Base-by-base conservation (phyloP, 345 rosid species). In the Gynandropsis gynandra region DNA sequence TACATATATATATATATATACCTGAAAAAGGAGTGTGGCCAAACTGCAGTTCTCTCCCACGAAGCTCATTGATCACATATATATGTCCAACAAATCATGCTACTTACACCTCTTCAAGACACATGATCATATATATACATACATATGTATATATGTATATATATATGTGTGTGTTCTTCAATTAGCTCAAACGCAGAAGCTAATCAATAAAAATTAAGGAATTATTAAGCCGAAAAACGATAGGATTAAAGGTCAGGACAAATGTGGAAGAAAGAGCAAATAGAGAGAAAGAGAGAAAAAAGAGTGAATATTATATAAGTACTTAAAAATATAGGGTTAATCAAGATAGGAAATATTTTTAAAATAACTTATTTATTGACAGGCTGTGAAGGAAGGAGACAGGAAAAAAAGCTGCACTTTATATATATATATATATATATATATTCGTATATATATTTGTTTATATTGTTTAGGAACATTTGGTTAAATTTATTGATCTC, bases 371-470 rank as follows among this genome's bases (percentile, higher is more conserved):
- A n/a, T n/a, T n/a, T n/a, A 57, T 69, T 80, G 89, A 81, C 93
- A 87, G 96, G 81, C 83, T 83, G 96, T 79, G 79, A 1, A 71
- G 70, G 72, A 54, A 65, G 71, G 65, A 60, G 61, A 64, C 47
- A 53, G 58, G 70, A 54, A 61, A 59, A n/a, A 64, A 57, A 50
- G 79, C 74, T 58, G 61, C 40, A 32, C 53, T 58, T 40, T 50
- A 37, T 39, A 29, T 8, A 51, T 49, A 16, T 27, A 42, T 32
- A n/a, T 10, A 10, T 13, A 36, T 36, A 36, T 9, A 36, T 10
- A 36, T 36, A 36, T 36, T 33, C 9, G 13, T 7, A 14, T 42
- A 12, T 54, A 7, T 32, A 24, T 24, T 24, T 24, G 2, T 24
- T 24, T 24, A 2, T 24, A 24, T 5, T 24, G 29, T 24, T 24